These are phyloP conservation scores for Aegilops sharonensis DNA, from an alignment of 176 grass and related monocot genomes.

Conservation along the genomic window DNA sequence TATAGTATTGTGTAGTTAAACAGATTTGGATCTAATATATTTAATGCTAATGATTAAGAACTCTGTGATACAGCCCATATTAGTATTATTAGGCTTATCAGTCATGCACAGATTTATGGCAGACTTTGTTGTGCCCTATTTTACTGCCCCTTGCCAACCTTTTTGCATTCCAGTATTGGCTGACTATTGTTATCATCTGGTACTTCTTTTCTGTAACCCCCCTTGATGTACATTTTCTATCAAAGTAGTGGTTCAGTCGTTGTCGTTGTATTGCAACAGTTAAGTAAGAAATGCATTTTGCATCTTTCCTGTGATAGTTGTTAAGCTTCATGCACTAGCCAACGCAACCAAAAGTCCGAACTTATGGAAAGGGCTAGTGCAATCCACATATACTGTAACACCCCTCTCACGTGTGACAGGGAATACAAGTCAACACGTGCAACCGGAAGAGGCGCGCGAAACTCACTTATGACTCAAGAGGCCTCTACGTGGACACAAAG, in stretches of 20 bases:
- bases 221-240: not conserved
- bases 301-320: not conserved
- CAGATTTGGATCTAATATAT: not conserved
- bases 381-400: too few relatives aligned
- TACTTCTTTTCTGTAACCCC: not conserved
- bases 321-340: too few relatives aligned
- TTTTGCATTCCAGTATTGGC: not conserved
- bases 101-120: not conserved
- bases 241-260: not conserved
- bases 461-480: too few relatives aligned
- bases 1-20: not conserved
- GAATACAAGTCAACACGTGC: too few relatives aligned
- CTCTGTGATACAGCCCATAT: not conserved
- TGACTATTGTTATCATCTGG: not conserved
- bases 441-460: too few relatives aligned
- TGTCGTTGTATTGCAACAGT: not conserved
- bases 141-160: constrained; percentile 4
- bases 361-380: too few relatives aligned
- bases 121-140: not conserved
- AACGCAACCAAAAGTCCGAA: too few relatives aligned
- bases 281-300: not conserved
- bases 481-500: too few relatives aligned
- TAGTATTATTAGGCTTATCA: not conserved
- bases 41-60: not conserved
- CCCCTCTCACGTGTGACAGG: too few relatives aligned